Conservation (phyloP, 2,329 filamentous ascomycete genomes). For the Diplodia seriata region DNA sequence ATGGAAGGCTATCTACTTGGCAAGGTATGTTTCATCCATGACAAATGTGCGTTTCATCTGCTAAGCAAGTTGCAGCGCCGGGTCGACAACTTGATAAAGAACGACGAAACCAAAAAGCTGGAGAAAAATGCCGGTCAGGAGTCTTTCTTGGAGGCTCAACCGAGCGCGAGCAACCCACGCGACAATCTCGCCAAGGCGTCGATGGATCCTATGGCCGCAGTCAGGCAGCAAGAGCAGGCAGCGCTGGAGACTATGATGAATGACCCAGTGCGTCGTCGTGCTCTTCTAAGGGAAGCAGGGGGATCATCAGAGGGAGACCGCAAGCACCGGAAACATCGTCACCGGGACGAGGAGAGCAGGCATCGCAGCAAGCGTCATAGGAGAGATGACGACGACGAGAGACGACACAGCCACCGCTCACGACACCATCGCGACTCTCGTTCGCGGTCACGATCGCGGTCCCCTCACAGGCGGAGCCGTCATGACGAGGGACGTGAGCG, state of each 20-base stretch:
- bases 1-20: slow-evolving; percentile 92
- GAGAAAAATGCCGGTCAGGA: slow-evolving; percentile 65
- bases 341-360: slow-evolving; percentile 37
- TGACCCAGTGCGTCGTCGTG: slow-evolving; percentile 71
- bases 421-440: slow-evolving; percentile 23
- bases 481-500: slow-evolving; percentile 41
- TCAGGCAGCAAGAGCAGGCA: slow-evolving; percentile 80
- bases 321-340: slow-evolving; percentile 37
- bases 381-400: slow-evolving; percentile 24
- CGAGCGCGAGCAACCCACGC: slow-evolving; percentile 72
- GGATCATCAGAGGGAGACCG: slow-evolving; percentile 37
- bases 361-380: slow-evolving; percentile 29
- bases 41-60: no score
- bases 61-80: slow-evolving; percentile 57
- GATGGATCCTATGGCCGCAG: slow-evolving; percentile 89
- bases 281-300: slow-evolving; percentile 60
- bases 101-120: slow-evolving; percentile 75
- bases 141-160: slow-evolving; percentile 67
- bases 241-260: slow-evolving; percentile 71
- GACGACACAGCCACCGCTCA: slow-evolving; percentile 27
- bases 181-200: slow-evolving; percentile 87
- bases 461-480: slow-evolving; percentile 39
- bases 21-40: slow-evolving; percentile 57
- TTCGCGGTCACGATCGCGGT: slow-evolving; percentile 22
- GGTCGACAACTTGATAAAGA: slow-evolving; percentile 86